Evolutionary conservation across 2,329 filamentous ascomycete species (phyloP), one percentile per base, ranked within the genome.

Genomic region (Fusarium pseudoanthophilum): DNA sequence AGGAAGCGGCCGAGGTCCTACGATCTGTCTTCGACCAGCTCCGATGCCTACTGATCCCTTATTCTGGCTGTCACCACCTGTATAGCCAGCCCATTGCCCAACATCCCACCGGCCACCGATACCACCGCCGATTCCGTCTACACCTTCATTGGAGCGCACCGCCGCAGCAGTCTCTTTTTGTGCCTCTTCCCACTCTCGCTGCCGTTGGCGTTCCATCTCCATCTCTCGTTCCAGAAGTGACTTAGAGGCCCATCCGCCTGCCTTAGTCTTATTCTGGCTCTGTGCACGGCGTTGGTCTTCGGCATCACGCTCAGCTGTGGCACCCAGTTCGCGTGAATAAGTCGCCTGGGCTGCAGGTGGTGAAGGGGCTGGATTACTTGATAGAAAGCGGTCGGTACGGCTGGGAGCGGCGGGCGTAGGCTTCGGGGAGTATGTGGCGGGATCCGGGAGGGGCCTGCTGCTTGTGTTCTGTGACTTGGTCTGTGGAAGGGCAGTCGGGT

Each of bases 161-260:
- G 88, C 86, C 62, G 87, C 87, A 28, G 89, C 88, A 24, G 90
- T 88, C 73, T 89, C 89, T 77, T 90, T 86, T 81, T 95, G 93
- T 2, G 90, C 85, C 71, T 93, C 90, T 80, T 96, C 93, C 93
- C 93, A 95, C 80, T 95, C 93, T 63, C 87, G 87, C 82, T 95
- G 93, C 20, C 92, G 86, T 83, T 94, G 89, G 14, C 93, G 87
- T 81, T 95, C 93, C 79, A 92, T 86, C 80, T 95, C 92, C 92
- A 95, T 94, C 82, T 95, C 93, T 34, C 92, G 89, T 82, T 95
- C 93, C 4, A 95, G 87, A 15, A 95, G 85, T 1, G 91, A 92
- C 83, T 92, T 93, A 72, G 87, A 87, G 2, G 90, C 90, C 88
- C 87, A 90, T 0, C 89, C 90, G 34, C 85, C 87, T 2, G 90